Percentiles rank a stretch among this genome's conserved stretches.
These are phyloP conservation scores for Corynespora cassiicola DNA, from an alignment of 2,329 filamentous ascomycete genomes.

Conservation along the genomic window DNA sequence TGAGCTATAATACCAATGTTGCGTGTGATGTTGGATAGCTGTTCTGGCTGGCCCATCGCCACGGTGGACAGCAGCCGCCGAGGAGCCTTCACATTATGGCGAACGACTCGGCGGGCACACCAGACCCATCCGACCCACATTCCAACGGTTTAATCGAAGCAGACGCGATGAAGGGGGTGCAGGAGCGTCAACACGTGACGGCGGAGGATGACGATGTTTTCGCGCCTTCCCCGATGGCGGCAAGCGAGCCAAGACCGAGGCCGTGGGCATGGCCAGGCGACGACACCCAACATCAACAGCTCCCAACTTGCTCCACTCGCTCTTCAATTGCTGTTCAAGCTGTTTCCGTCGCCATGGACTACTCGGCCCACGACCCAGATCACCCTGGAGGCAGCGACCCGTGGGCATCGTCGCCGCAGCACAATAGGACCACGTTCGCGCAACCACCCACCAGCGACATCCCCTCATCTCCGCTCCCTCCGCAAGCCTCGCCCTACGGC, in stretches of 20 bases:
- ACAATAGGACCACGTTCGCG: conserved; percentile 55
- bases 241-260: conserved; percentile 29
- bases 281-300: conserved; percentile 25
- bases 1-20: conserved; percentile 99
- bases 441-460: conserved; percentile 51
- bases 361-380: conserved; percentile 65
- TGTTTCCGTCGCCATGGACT: conserved; percentile 64
- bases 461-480: conserved; percentile 48
- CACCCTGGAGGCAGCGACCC: conserved; percentile 65
- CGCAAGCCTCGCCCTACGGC: conserved; percentile 47
- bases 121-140: conserved; percentile 43
- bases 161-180: conserved; percentile 5
- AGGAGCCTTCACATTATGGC: conserved; percentile 35
- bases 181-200: conserved; percentile 31
- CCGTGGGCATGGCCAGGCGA: conserved; percentile 17
- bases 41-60: conserved; percentile 22
- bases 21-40: conserved; percentile 73
- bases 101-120: conserved; percentile 41
- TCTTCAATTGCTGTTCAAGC: conserved; percentile 32
- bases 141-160: conserved; percentile 25
- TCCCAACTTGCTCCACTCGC: conserved; percentile 18
- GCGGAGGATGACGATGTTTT: conserved; percentile 20
- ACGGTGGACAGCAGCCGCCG: conserved; percentile 38
- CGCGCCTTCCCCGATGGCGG: conserved; percentile 34
- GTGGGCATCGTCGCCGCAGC: conserved; percentile 68